Base-by-base conservation (phyloP, 2,329 filamentous ascomycete genomes). In the Beauveria asiatica region DNA sequence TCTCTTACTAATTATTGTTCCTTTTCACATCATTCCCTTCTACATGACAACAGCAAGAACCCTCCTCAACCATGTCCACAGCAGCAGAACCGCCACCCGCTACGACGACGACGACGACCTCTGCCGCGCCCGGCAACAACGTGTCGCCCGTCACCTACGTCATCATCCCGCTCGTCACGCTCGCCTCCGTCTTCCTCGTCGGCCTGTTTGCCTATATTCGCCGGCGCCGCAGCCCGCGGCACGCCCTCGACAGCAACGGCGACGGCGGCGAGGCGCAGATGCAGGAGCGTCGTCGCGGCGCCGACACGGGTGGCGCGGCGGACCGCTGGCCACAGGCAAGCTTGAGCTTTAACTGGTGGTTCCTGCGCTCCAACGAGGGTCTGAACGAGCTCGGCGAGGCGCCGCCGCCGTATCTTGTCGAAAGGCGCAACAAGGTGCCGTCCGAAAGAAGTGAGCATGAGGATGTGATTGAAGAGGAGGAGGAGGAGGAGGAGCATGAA, bases 371-470 rank as follows among this genome's bases (percentile, higher is more conserved):
- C 3, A 59, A 79, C 50, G 85, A 88, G 64, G 85, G 85, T 0
- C 70, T 87, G 60, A 80, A 88, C 67, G 84, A 87, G 72, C 70
- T 79, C 48, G 85, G 85, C 30, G 83, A 87, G 69, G 83, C 84
- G 10, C 85, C 85, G 54, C 85, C 85, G 52, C 83, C 85, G 0
- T 88, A 88, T 68, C 75, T 73, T 45, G 66, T 67, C 7, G n/a
- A 37, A 7, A 73, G 72, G 50, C 51, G 65, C 69, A 71, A 63
- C 63, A 68, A 53, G 30, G 39, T 17, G 6, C 3, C 17, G 23
- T 51, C 33, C 2, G 59, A 50, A n/a, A 45, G 52, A 5, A 46
- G 25, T 19, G 33, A 9, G 13, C 16, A 25, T 9, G 17, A 13
- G 10, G 11, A 17, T 41, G 45, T 21, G 16, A 13, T 30, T 5